Evolutionary conservation across 177 flowering plant species (phyloP).

Genomic region (Vitis hybrid): DNA sequence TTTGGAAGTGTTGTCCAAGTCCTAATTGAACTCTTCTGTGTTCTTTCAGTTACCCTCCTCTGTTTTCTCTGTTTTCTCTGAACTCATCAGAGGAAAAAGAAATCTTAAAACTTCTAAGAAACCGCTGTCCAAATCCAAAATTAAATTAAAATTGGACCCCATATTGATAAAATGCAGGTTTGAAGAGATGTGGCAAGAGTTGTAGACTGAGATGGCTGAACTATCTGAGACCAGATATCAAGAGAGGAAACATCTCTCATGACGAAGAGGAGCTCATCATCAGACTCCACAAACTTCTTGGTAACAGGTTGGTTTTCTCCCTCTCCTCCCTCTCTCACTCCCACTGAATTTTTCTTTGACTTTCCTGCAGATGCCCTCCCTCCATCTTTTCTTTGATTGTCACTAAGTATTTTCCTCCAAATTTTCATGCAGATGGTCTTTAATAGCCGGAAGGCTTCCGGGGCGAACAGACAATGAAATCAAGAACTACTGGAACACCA

Average conservation of each 20-base stretch:
- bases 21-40: too few species aligned
- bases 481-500: slow-evolving; percentile 32
- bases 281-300: slow-evolving; percentile 31
- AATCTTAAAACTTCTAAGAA: neutral
- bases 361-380: neutral
- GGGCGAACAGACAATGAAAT: slow-evolving; percentile 38
- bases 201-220: too few species aligned
- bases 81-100: neutral
- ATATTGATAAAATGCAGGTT: slow-evolving; percentile 14
- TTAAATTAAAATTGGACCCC: neutral
- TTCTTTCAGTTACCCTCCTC: too few species aligned
- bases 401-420: too few species aligned
- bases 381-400: neutral
- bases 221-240: too few species aligned
- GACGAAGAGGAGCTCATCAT: slow-evolving; percentile 15
- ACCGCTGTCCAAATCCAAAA: neutral
- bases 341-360: neutral
- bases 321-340: neutral
- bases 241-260: slow-evolving; percentile 4
- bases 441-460: slow-evolving; percentile 35
- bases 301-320: slow-evolving; percentile 21
- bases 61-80: neutral
- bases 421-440: slow-evolving; percentile 25
- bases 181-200: slow-evolving; percentile 37
- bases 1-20: too few species aligned